Evolutionary conservation across 2,329 filamentous ascomycete genomes (phyloP).

Genomic region (Aspergillus flavus): DNA sequence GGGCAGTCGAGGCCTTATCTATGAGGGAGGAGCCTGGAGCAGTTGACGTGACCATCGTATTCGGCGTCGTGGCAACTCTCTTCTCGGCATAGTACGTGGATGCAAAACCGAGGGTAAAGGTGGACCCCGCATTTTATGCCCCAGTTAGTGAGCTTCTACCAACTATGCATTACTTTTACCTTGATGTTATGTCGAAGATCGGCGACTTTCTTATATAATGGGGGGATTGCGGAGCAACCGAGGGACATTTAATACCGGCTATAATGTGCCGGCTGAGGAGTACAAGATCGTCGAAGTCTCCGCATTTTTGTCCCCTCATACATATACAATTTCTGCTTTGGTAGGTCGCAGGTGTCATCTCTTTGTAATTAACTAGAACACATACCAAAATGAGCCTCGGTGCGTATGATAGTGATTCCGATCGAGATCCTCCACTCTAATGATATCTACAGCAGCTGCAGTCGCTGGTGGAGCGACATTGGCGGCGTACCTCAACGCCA

Average conservation of each 20-base stretch:
- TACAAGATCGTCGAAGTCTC: background rate
- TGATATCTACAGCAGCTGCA: slow-evolving; percentile 19
- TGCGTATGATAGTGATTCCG: background rate
- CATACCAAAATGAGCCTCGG: slow-evolving; percentile 6
- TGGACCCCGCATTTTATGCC: slow-evolving; percentile 2
- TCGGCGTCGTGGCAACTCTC: background rate
- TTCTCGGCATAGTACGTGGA: background rate
- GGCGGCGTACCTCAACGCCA: slow-evolving; percentile 58
- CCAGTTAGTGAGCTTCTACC: background rate
- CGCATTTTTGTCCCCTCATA: background rate
- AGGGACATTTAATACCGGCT: background rate
- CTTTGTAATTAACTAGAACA: background rate
- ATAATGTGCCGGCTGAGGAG: background rate
- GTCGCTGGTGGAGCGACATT: slow-evolving; percentile 31
- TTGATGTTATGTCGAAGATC: background rate
- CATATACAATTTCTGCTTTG: background rate
- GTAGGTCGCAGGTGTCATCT: background rate
- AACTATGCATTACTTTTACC: background rate
- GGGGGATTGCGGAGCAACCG: background rate
- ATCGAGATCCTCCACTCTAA: background rate
- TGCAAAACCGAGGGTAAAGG: background rate
- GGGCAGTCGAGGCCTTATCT: background rate
- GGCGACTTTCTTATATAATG: background rate
- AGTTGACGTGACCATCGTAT: background rate
- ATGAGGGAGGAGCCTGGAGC: background rate